Evolutionary conservation across 2,329 filamentous ascomycete genomes (phyloP).

Genomic region (Colletotrichum abscissum): DNA sequence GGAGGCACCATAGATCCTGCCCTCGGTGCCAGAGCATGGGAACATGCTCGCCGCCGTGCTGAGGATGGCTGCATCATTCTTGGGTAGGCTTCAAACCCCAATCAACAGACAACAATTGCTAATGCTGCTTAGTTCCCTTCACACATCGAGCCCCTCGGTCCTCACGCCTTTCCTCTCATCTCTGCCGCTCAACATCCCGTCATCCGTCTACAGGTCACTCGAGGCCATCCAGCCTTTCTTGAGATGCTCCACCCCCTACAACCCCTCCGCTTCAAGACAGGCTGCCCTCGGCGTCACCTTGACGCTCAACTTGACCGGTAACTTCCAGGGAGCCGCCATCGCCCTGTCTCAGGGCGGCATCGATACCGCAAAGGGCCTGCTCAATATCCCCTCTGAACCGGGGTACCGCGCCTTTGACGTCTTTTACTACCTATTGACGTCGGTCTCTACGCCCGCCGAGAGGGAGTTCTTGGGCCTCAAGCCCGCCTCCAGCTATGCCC

Average conservation of each 20-base stretch:
- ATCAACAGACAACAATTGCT: background rate
- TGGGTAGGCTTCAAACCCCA: constrained; percentile 69
- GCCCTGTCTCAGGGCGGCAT: constrained; percentile 89
- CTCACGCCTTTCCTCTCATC: constrained; percentile 83
- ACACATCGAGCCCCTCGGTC: constrained; percentile 87
- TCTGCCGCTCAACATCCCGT: constrained; percentile 83
- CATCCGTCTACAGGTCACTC: constrained; percentile 80
- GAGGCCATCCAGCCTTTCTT: constrained; percentile 88
- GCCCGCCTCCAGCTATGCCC: constrained; percentile 78
- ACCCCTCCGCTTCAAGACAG: constrained; percentile 85
- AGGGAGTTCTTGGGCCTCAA: constrained; percentile 88
- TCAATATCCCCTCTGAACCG: constrained; percentile 81
- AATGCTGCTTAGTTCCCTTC: constrained; percentile 74
- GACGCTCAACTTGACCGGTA: constrained; percentile 83
- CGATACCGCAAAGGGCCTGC: constrained; percentile 82
- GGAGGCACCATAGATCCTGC: constrained; percentile 85
- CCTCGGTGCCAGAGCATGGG: constrained; percentile 87
- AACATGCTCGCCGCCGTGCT: constrained; percentile 92
- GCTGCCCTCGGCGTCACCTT: constrained; percentile 84
- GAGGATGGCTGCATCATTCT: constrained; percentile 95
- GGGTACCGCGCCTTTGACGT: constrained; percentile 96
- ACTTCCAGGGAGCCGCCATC: constrained; percentile 79
- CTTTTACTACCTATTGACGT: constrained; percentile 95
- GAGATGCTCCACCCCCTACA: constrained; percentile 87
- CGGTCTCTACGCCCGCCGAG: constrained; percentile 89